phyloP scores from a whole-genome alignment of 2,329 filamentous ascomycete genomes.

The Tolypocladium sp. region DNA sequence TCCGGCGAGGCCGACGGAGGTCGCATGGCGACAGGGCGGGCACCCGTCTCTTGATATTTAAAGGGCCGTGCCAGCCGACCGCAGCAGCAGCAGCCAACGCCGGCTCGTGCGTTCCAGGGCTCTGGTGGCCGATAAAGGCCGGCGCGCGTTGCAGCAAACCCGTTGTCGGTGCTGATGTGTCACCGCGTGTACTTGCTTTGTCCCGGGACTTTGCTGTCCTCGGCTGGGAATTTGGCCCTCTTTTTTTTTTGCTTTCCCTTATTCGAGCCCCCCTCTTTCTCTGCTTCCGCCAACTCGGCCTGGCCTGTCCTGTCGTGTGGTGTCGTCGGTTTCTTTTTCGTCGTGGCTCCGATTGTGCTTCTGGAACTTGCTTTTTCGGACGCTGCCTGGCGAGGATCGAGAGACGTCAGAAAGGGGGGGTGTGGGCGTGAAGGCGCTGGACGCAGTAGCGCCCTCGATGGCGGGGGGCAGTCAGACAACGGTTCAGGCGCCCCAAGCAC shows the following conservation, averaged over 20 bases:
- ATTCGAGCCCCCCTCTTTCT: not conserved
- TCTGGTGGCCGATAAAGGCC: not conserved
- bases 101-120: not conserved
- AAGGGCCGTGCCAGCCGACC: not conserved
- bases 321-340: not conserved
- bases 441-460: not conserved
- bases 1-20: constrained; percentile 3
- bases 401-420: not conserved
- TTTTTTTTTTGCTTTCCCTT: not conserved
- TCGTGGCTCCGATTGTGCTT: not conserved
- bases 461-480: not conserved
- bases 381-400: not conserved
- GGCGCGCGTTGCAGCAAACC: not conserved
- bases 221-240: not conserved
- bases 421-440: not conserved
- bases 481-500: not conserved
- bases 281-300: not conserved
- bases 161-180: not conserved
- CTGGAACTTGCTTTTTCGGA: not conserved
- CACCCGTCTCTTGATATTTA: not conserved
- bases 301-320: not conserved
- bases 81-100: not conserved
- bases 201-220: not conserved
- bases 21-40: constrained; percentile 8
- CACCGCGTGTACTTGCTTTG: not conserved